Evolutionary conservation across 257 asterid genomes (phyloP).

Genomic region (Dorcoceras hygrometricum): DNA sequence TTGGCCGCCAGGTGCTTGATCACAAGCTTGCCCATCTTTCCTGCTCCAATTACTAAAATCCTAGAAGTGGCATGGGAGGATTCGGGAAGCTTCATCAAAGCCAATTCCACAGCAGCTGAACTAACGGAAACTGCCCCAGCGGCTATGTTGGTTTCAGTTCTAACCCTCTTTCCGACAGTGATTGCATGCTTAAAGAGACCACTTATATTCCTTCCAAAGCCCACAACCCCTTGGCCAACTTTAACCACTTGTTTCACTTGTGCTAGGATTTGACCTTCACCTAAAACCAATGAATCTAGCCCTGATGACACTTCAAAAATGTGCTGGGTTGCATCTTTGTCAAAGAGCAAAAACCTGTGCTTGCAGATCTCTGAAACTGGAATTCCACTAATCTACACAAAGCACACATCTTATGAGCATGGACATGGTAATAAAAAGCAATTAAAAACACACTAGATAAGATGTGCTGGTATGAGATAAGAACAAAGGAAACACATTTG

Average conservation of each 20-base stretch:
- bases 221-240: constrained; percentile 84
- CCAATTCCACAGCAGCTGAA: constrained; percentile 94
- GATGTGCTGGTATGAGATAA: not conserved
- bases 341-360: constrained; percentile 83
- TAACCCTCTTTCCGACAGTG: constrained; percentile 87
- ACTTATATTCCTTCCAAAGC: constrained; percentile 87
- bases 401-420: constrained; percentile 23
- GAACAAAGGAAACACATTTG: not conserved
- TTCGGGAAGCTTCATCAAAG: constrained; percentile 82
- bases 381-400: constrained; percentile 83
- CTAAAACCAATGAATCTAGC: constrained; percentile 83
- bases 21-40: constrained; percentile 98
- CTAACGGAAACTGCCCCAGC: constrained; percentile 96
- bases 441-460: not conserved
- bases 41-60: constrained; percentile 84
- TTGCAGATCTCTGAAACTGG: constrained; percentile 73
- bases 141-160: constrained; percentile 88
- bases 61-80: constrained; percentile 61
- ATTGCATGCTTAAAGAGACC: constrained; percentile 95
- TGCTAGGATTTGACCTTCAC: constrained; percentile 96
- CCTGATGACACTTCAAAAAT: constrained; percentile 93
- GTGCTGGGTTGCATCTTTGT: constrained; percentile 91
- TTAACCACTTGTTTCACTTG: constrained; percentile 95
- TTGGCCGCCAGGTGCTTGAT: constrained; percentile 87
- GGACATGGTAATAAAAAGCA: not conserved